Percentiles rank a stretch among this genome's conserved stretches.
These are phyloP conservation scores for Talaromyces trachyspermus DNA, from an alignment of 495 filamentous ascomycete genomes.

Conservation along the genomic window DNA sequence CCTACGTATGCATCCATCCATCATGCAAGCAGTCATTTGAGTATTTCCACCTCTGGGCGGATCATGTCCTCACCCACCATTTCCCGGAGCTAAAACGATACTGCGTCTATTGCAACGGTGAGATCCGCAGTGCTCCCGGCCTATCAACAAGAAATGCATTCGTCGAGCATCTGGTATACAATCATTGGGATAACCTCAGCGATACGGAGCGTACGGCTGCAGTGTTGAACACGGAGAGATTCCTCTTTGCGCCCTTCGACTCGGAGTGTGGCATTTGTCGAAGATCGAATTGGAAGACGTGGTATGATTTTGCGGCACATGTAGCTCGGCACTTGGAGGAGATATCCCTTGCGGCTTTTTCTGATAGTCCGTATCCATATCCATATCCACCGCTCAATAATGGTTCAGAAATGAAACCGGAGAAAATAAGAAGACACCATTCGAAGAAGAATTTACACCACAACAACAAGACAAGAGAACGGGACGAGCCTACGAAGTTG, in stretches of 20 bases:
- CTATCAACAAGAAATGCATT: not conserved
- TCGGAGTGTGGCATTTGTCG: not conserved
- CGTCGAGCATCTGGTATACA: constrained; percentile 1
- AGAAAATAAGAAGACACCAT: not conserved
- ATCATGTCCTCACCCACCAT: not conserved
- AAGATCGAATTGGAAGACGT: not conserved
- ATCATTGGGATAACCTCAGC: not conserved
- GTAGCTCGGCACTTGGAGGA: constrained; percentile 2
- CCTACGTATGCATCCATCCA: not conserved
- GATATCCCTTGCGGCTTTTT: not conserved
- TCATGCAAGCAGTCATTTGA: constrained; percentile 1
- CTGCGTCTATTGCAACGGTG: not conserved
- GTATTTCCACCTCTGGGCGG: constrained; percentile 2
- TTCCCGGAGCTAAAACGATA: constrained; percentile 1
- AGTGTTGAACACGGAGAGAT: not conserved
- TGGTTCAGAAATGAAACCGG: not conserved
- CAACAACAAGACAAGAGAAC: too few relatives aligned
- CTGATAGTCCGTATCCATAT: not conserved
- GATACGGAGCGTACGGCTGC: not conserved
- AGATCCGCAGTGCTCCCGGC: not conserved
- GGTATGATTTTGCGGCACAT: not conserved
- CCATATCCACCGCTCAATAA: too few relatives aligned
- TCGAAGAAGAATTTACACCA: not conserved
- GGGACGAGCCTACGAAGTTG: too few relatives aligned
- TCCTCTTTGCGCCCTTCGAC: not conserved